Base-by-base conservation (phyloP, 2,329 filamentous ascomycete species). In the Arthrobotrys conoides region DNA sequence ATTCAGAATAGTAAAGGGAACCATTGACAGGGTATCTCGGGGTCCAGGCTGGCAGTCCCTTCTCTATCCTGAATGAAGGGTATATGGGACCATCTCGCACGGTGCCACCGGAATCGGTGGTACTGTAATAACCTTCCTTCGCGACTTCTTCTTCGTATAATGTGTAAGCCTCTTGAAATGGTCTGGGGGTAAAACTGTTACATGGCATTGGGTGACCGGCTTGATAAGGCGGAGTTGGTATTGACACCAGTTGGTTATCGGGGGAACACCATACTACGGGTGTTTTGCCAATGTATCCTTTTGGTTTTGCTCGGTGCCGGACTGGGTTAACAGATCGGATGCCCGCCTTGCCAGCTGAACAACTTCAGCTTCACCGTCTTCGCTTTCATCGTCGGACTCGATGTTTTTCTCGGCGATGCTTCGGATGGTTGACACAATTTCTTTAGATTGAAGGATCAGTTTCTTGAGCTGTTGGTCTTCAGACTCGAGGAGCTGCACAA, bases 401-500 rank as follows among this genome's bases (percentile, higher is more conserved):
- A 97, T 89, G 82, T 92, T 93, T 83, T 92, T 93, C 83, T 96
- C 94, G 20, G 94, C 93, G 83, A 99, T 98, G 80, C 90, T 90
- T 84, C 92, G 93, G 80, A 98, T 96, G 88, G 97, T 94, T 80
- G 93, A 90, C 71, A 97, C 92, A 81, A 99, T 92, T 81, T 97
- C 93, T 80, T 95, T 92, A 0, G 94, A 94, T 83, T 95, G 92
- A 82, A 93, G 91, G 81, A 99, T 97, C 61, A 93, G 90, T 63
- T 91, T 91, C 80, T 97, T 92, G n/a, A 99, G 87, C 70, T 90
- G 91, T 85, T 92, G 91, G 83, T 99, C 95, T 84, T 97, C 94
- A 0, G 95, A 97, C 85, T 99, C 96, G 64, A 99, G 91, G 3
- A 99, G 89, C 84, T 99, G 96, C 2, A 99, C 89, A 59, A 99